phyloP scores from a whole-genome alignment of 1,139 yeast species.

The Hanseniaspora gamundiae region DNA sequence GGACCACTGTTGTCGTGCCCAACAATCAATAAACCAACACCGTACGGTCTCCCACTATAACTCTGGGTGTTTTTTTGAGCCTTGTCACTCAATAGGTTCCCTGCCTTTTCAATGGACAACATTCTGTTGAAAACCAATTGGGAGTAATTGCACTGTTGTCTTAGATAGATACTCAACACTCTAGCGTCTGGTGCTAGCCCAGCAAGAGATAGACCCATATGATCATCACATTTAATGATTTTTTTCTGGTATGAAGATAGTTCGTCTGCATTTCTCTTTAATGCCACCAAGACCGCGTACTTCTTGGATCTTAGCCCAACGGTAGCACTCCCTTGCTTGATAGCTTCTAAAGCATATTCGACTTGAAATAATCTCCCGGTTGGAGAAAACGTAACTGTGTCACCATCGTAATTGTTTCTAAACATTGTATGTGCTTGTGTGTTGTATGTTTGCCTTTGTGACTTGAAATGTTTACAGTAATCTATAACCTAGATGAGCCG shows the following conservation, averaged over 20 bases:
- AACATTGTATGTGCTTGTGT: conserved; percentile 33
- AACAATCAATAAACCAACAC: conserved; percentile 86
- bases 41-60: conserved; percentile 94
- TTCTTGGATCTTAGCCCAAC: conserved; percentile 82
- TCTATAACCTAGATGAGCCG: too few relatives aligned
- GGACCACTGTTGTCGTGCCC: conserved; percentile 94
- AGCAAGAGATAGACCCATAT: conserved; percentile 89
- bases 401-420: conserved; percentile 97
- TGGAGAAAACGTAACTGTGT: conserved; percentile 93
- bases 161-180: conserved; percentile 72
- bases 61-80: conserved; percentile 96
- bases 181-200: conserved; percentile 98
- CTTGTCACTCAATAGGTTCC: conserved; percentile 79
- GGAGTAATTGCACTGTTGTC: conserved; percentile 87
- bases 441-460: neutral
- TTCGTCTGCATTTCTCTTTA: conserved; percentile 94
- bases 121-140: conserved; percentile 81
- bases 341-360: conserved; percentile 94
- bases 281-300: conserved; percentile 84
- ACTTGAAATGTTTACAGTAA: too few relatives aligned
- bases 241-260: conserved; percentile 94
- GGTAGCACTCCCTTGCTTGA: conserved; percentile 95
- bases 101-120: conserved; percentile 77
- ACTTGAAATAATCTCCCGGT: conserved; percentile 92
- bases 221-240: conserved; percentile 81